These are phyloP conservation scores for Diutina ranongensis DNA, from an alignment of 1,139 yeast genomes.

Conservation along the genomic window DNA sequence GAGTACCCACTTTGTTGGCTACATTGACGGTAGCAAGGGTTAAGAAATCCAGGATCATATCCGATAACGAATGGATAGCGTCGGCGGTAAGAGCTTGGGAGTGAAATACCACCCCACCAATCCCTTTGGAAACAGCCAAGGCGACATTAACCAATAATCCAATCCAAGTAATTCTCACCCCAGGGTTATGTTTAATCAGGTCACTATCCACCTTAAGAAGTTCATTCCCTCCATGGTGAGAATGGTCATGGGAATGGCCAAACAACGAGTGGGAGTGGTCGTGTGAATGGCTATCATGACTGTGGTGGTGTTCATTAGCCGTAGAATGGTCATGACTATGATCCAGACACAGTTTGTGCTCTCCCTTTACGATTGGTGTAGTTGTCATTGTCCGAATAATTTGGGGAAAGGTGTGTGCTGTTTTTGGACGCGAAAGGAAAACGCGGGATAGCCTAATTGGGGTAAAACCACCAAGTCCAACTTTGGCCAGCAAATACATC, in stretches of 20 bases:
- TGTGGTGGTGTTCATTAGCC: too few species aligned
- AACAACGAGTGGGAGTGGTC: slow-evolving; percentile 15
- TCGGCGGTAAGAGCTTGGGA: slow-evolving; percentile 93
- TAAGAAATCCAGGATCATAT: slow-evolving; percentile 77
- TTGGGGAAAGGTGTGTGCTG: background rate
- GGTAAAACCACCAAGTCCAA: background rate
- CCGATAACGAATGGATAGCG: slow-evolving; percentile 85
- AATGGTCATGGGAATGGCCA: slow-evolving; percentile 17
- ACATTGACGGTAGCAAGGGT: slow-evolving; percentile 84
- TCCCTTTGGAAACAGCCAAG: slow-evolving; percentile 77
- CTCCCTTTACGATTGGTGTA: background rate
- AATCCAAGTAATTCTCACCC: slow-evolving; percentile 86
- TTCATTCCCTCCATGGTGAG: slow-evolving; percentile 28
- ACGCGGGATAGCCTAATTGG: background rate
- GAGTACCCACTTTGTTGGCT: slow-evolving; percentile 54
- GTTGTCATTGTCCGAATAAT: background rate
- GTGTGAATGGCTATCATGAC: slow-evolving; percentile 1
- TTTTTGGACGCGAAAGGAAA: background rate
- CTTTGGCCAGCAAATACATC: background rate
- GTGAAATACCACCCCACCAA: slow-evolving; percentile 86
- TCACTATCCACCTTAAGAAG: slow-evolving; percentile 15
- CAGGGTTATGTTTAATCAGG: slow-evolving; percentile 50
- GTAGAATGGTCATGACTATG: background rate
- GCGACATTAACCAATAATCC: slow-evolving; percentile 76
- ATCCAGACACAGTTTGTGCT: background rate